phyloP scores from a whole-genome alignment of 352 stramenopile species.

The Phytophthora quininea region DNA sequence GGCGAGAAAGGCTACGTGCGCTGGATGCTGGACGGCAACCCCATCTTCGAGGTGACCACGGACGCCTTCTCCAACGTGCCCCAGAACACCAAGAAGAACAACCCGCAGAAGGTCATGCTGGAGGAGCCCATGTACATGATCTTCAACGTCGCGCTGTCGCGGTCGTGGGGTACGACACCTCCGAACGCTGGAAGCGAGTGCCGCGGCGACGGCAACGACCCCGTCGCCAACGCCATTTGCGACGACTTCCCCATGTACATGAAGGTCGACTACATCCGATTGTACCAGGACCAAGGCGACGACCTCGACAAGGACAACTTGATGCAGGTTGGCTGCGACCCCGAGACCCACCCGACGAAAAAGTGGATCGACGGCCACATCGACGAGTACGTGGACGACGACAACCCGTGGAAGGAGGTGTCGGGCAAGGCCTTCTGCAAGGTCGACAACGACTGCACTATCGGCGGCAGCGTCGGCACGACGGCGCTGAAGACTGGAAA shows the following conservation, averaged over 20 bases:
- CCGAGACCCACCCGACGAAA: conserved; percentile 60
- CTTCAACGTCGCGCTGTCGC: conserved; percentile 63
- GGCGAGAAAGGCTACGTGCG: conserved; percentile 58
- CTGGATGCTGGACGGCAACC: conserved; percentile 54
- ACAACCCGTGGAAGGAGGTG: conserved; percentile 50
- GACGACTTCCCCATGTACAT: conserved; percentile 85
- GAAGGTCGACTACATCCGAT: conserved; percentile 88
- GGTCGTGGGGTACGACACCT: conserved; percentile 46
- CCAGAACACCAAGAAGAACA: conserved; percentile 44
- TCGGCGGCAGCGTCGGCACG: conserved; percentile 42
- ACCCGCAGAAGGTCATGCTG: conserved; percentile 60
- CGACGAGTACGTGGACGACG: conserved; percentile 63
- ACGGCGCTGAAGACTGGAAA: conserved; percentile 42
- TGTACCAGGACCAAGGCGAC: conserved; percentile 63
- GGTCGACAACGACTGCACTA: conserved; percentile 52
- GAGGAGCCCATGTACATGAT: conserved; percentile 77
- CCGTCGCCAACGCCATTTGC: conserved; percentile 66
- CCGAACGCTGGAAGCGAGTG: conserved; percentile 49
- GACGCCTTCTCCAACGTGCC: conserved; percentile 49
- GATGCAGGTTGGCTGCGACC: conserved; percentile 71
- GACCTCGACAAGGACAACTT: conserved; percentile 42
- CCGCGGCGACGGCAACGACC: conserved; percentile 55
- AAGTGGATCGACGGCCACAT: conserved; percentile 78
- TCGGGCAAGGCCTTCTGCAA: conserved; percentile 49
- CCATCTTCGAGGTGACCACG: conserved; percentile 67